Conservation (phyloP, 2,329 filamentous ascomycete genomes). For the Monilinia laxa region DNA sequence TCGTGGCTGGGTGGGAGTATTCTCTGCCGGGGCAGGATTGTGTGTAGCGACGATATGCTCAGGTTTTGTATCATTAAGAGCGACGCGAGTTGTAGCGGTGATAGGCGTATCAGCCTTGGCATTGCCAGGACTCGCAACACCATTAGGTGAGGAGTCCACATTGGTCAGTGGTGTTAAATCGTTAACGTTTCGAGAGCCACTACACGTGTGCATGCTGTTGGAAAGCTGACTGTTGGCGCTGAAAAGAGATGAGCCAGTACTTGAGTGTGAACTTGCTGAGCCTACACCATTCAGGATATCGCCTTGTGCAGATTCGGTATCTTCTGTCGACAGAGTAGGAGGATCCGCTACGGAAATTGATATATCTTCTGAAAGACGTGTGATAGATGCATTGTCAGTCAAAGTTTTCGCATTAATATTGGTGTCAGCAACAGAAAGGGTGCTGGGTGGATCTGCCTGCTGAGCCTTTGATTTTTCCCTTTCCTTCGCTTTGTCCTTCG, state of each 20-base stretch:
- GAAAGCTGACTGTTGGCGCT: conserved; percentile 45
- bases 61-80: conserved; percentile 27
- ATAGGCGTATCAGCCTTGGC: conserved; percentile 39
- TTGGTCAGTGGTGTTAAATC: conserved; percentile 66
- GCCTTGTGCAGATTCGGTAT: conserved; percentile 58
- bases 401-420: conserved; percentile 37
- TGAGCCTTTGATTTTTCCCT: conserved; percentile 57
- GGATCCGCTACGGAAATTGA: conserved; percentile 32
- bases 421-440: conserved; percentile 40
- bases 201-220: conserved; percentile 32
- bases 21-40: conserved; percentile 31
- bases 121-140: conserved; percentile 53
- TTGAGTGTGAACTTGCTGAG: conserved; percentile 70
- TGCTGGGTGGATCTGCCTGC: conserved; percentile 36
- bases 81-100: conserved; percentile 39
- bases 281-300: conserved; percentile 70
- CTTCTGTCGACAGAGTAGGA: conserved; percentile 45
- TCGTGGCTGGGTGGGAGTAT: conserved; percentile 33
- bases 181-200: conserved; percentile 40
- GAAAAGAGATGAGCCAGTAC: conserved; percentile 70
- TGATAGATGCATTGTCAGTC: conserved; percentile 37
- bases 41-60: conserved; percentile 38
- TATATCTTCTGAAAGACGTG: conserved; percentile 34
- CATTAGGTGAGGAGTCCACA: conserved; percentile 63
- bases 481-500: conserved; percentile 58